Conservation (phyloP, 257 asterid species). For the Thymus quinquecostatus region DNA sequence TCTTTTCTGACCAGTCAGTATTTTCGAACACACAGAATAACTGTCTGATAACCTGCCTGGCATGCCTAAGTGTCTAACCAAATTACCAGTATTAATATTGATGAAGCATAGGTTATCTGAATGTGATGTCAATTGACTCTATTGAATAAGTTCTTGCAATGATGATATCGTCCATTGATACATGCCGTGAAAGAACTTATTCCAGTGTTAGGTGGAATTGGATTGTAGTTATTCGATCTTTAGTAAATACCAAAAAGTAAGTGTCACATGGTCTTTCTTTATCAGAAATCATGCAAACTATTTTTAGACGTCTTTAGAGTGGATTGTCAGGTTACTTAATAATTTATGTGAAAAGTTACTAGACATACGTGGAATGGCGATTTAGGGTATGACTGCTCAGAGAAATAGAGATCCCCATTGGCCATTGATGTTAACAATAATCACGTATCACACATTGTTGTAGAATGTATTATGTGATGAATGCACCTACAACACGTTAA, state of each 20-base stretch:
- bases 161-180: neutral
- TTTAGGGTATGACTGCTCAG: slow-evolving; percentile 25
- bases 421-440: neutral
- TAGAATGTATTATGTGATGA: neutral
- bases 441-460: neutral
- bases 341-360: neutral
- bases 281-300: neutral
- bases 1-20: neutral
- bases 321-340: slow-evolving; percentile 17
- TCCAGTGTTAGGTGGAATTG: neutral
- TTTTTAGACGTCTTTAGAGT: neutral
- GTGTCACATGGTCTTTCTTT: slow-evolving; percentile 17
- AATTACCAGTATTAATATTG: neutral
- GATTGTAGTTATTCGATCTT: neutral
- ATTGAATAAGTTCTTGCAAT: neutral
- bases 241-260: neutral
- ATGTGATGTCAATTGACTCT: neutral
- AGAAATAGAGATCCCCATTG: slow-evolving; percentile 2
- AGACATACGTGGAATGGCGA: neutral
- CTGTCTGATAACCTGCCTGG: neutral
- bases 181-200: slow-evolving; percentile 5
- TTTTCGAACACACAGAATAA: neutral
- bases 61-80: neutral
- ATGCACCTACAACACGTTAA: neutral
- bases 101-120: slow-evolving; percentile 14